A percentile compares a stretch with the other conserved stretches of the same genome.
Conservation (phyloP, 176 grass and related monocot genomes). For the Raddia guianensis region DNA sequence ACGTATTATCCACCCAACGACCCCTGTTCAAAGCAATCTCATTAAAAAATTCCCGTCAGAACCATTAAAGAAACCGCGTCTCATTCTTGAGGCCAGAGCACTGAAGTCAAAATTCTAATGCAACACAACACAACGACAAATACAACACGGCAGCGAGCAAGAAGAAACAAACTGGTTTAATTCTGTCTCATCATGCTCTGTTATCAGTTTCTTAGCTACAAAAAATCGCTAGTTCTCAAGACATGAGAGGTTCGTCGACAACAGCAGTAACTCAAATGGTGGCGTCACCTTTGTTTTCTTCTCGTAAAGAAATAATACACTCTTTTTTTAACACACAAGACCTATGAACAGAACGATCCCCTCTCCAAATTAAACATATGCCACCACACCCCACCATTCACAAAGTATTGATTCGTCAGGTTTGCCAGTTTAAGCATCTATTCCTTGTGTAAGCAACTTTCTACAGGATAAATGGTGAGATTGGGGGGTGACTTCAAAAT, state of each 20-base stretch:
- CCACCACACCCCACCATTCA: neutral
- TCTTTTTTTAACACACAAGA: slow-evolving; percentile 19
- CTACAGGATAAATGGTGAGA: neutral
- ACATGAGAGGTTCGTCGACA: neutral
- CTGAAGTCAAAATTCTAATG: too few species aligned
- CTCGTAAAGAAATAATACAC: slow-evolving; percentile 12
- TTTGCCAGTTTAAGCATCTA: neutral
- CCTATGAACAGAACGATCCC: slow-evolving; percentile 39
- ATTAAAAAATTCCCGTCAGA: too few species aligned
- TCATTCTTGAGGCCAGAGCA: too few species aligned
- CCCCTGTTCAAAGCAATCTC: neutral
- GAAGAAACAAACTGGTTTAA: slow-evolving; percentile 10
- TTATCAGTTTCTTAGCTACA: slow-evolving; percentile 33
- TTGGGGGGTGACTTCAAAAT: neutral
- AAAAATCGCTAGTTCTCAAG: slow-evolving; percentile 34
- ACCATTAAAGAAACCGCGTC: too few species aligned
- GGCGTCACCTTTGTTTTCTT: neutral
- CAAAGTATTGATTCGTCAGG: neutral
- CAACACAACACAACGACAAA: neutral
- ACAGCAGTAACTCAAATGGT: neutral
- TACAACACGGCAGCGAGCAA: neutral
- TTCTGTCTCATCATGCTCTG: slow-evolving; percentile 22
- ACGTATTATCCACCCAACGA: neutral
- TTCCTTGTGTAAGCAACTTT: slow-evolving; percentile 30
- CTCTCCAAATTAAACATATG: slow-evolving; percentile 6